phyloP scores from a whole-genome alignment of 2,329 filamentous ascomycete genomes.

The Neonectria magnoliae region DNA sequence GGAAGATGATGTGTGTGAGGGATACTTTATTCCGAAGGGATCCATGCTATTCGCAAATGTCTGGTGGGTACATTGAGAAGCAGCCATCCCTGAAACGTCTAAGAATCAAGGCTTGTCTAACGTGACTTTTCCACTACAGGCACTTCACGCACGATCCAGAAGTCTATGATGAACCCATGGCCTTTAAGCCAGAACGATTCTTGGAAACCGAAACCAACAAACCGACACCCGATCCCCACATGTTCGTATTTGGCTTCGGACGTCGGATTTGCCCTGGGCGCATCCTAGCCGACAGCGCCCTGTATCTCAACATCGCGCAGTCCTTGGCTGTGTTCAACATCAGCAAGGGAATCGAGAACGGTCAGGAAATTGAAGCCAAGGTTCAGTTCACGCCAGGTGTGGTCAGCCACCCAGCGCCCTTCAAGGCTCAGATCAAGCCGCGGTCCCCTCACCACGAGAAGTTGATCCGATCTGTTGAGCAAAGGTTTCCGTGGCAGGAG shows the following conservation, averaged over 20 bases:
- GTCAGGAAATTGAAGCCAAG: neutral
- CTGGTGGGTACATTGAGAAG: slow-evolving; percentile 17
- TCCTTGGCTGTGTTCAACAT: slow-evolving; percentile 58
- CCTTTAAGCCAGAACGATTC: slow-evolving; percentile 32
- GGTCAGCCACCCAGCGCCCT: slow-evolving; percentile 29
- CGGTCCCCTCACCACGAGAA: slow-evolving; percentile 23
- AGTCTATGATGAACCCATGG: slow-evolving; percentile 25
- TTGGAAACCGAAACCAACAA: slow-evolving; percentile 26
- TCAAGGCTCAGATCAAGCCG: slow-evolving; percentile 25
- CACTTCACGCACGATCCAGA: slow-evolving; percentile 32
- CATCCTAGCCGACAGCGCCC: slow-evolving; percentile 41
- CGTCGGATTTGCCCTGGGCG: slow-evolving; percentile 48
- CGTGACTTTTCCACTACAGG: slow-evolving; percentile 4
- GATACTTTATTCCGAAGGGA: slow-evolving; percentile 38
- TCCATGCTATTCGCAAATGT: slow-evolving; percentile 34
- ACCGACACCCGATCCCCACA: slow-evolving; percentile 41
- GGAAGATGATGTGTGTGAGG: slow-evolving; percentile 36
- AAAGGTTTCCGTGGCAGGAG: slow-evolving; percentile 29
- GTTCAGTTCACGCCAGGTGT: slow-evolving; percentile 28
- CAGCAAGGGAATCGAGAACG: neutral
- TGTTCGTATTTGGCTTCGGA: slow-evolving; percentile 47
- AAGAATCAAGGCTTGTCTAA: too few relatives aligned
- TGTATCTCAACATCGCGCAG: slow-evolving; percentile 51
- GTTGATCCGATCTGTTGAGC: slow-evolving; percentile 28
- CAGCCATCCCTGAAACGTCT: too few relatives aligned